Evolutionary conservation across 2,329 filamentous ascomycete species (phyloP), one percentile per base, ranked within the genome.

Genomic region (Calonectria hongkongensis): DNA sequence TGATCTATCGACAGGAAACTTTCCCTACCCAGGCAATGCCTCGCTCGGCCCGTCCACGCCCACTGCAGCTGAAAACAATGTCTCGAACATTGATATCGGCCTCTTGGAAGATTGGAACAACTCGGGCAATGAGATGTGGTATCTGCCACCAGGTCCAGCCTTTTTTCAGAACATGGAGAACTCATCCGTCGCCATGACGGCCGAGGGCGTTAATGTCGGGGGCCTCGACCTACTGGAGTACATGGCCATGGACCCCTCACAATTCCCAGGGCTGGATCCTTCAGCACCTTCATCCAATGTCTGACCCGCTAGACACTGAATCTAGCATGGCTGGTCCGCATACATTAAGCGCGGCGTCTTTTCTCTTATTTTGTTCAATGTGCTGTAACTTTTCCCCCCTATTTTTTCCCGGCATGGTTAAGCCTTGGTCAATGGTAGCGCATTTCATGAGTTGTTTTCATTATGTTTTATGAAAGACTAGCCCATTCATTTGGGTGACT

Each of bases 191-290:
- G 90, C 90, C 51, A 92, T 93, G 89, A 93, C 91, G 3, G 90
- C 91, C 10, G 91, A 93, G 76, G 91, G 91, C 33, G 89, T 93
- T 63, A 92, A 92, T 76, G 89, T 93, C 2, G 91, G 91, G 12
- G 92, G 92, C 0, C 85, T 93, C 39, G 92, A 94, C 79, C 80
- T 94, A 76, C 86, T 94, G 16, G 92, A 94, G 79, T 93, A 91
- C 75, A 92, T 93, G 91, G 89, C 90, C 9, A 90, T 92, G 88
- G 91, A 90, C 47, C 81, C 84, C 4, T 80, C 82, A 43, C 84
- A 85, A 47, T 87, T 87, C 56, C 83, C 86, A 1, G 81, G 81
- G 18, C 65, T 84, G 16, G 82, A 84, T 64, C 70, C 77, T 27
- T 77, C 78, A 9, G 79, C 78, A 2, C 74, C 81, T 6, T 73